Evolutionary conservation across 164 flowering plant genomes (phyloP).

Genomic region (Tetracentron sinense): DNA sequence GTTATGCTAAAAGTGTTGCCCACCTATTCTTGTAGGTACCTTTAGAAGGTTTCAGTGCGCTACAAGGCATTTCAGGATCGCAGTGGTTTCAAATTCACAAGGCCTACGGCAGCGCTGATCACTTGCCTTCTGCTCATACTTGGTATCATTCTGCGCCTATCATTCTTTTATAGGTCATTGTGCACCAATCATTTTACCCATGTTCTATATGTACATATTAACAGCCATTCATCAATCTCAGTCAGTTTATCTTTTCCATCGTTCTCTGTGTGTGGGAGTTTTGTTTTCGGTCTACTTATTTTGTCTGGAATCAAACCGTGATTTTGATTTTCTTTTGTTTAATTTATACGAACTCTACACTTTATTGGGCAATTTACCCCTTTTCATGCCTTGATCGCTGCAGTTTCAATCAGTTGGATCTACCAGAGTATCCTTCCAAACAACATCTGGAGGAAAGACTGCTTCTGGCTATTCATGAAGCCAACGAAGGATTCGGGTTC

Average conservation of each 20-base stretch:
- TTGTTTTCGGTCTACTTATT: too few species aligned
- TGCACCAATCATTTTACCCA: too few species aligned
- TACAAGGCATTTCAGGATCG: constrained; percentile 74
- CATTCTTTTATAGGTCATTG: neutral
- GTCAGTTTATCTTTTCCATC: too few species aligned
- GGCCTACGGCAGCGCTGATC: constrained; percentile 66
- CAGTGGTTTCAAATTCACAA: constrained; percentile 80
- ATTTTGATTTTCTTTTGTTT: too few species aligned
- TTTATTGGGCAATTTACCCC: neutral
- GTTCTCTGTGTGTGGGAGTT: too few species aligned
- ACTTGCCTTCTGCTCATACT: constrained; percentile 77
- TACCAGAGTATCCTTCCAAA: constrained; percentile 95
- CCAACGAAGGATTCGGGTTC: constrained; percentile 90
- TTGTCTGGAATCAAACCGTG: too few species aligned
- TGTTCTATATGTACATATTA: too few species aligned
- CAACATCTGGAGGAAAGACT: constrained; percentile 80
- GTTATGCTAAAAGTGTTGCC: too few species aligned
- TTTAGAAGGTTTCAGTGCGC: constrained; percentile 71
- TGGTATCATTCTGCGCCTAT: constrained; percentile 31
- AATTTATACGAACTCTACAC: too few species aligned
- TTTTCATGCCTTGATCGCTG: constrained; percentile 9
- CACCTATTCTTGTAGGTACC: constrained; percentile 43
- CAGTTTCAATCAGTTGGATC: constrained; percentile 95
- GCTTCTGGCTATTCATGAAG: constrained; percentile 94
- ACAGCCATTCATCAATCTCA: too few species aligned